Conservation (phyloP, 1,139 yeast species). For the Debaryomyces singareniensis region DNA sequence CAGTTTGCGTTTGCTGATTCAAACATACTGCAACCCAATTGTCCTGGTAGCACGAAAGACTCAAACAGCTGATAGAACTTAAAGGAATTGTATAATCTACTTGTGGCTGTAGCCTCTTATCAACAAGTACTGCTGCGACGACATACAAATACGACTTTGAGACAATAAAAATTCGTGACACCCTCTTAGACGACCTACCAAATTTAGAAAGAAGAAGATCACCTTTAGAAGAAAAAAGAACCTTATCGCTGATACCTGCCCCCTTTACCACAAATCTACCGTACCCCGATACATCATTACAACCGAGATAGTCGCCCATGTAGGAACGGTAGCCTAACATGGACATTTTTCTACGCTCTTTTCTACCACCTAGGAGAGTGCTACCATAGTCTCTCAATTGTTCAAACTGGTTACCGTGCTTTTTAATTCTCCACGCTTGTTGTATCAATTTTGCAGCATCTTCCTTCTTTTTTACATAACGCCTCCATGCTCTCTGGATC, state of each 20-base stretch:
- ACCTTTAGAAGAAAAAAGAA: conserved; percentile 77
- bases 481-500: conserved; percentile 95
- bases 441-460: conserved; percentile 87
- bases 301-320: conserved; percentile 88
- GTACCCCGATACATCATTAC: conserved; percentile 64
- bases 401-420: conserved; percentile 76
- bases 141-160: conserved; percentile 60
- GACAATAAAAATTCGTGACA: conserved; percentile 67
- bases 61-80: conserved; percentile 54
- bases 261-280: conserved; percentile 67
- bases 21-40: conserved; percentile 86
- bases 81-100: conserved; percentile 64
- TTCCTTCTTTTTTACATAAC: conserved; percentile 70
- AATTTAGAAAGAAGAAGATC: conserved; percentile 79
- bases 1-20: conserved; percentile 40
- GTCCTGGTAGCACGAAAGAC: conserved; percentile 74
- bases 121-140: conserved; percentile 65
- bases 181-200: conserved; percentile 84
- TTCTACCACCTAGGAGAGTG: conserved; percentile 59
- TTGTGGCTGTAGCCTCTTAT: conserved; percentile 62
- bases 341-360: conserved; percentile 87
- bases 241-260: conserved; percentile 62
- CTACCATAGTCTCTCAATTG: conserved; percentile 83
- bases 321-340: conserved; percentile 86
- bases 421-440: conserved; percentile 74